phyloP scores from a whole-genome alignment of 139 green algal species.

The Yamagishiella unicocca region DNA sequence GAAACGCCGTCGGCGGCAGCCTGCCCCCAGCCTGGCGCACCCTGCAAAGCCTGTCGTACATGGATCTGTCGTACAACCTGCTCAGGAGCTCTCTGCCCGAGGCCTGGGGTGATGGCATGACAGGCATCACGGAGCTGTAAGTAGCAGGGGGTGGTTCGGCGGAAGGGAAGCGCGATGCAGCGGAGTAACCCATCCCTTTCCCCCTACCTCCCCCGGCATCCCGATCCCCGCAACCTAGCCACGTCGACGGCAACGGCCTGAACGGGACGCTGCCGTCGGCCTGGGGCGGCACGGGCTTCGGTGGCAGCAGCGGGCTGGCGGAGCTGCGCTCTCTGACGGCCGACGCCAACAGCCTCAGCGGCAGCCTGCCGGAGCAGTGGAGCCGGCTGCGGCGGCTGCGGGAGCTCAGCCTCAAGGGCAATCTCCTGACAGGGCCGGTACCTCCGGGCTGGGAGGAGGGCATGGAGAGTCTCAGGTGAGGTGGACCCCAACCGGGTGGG shows the following conservation, averaged over 20 bases:
- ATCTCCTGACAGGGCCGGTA: constrained; percentile 1
- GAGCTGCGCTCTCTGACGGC: background rate
- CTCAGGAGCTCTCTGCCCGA: background rate
- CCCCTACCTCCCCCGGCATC: background rate
- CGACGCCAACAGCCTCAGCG: constrained; percentile 24
- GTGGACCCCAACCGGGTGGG: too few species aligned
- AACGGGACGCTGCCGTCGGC: constrained; percentile 15
- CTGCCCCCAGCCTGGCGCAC: constrained; percentile 1
- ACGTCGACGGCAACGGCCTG: constrained; percentile 2
- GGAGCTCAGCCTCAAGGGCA: constrained; percentile 28
- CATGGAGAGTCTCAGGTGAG: constrained; percentile 35
- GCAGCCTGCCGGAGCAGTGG: background rate
- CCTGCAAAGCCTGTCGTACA: background rate
- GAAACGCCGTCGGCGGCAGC: background rate
- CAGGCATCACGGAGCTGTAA: background rate
- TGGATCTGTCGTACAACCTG: constrained; percentile 30
- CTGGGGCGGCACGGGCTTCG: background rate
- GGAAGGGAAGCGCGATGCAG: too few species aligned
- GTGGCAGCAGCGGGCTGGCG: background rate
- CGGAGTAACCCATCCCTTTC: too few species aligned
- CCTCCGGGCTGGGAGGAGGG: background rate
- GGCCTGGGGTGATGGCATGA: background rate
- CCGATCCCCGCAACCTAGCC: background rate
- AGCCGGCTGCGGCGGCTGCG: background rate
- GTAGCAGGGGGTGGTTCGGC: too few species aligned